Evolutionary conservation across 2,329 filamentous ascomycete genomes (phyloP).

Genomic region (Aaosphaeria pasadenensis): DNA sequence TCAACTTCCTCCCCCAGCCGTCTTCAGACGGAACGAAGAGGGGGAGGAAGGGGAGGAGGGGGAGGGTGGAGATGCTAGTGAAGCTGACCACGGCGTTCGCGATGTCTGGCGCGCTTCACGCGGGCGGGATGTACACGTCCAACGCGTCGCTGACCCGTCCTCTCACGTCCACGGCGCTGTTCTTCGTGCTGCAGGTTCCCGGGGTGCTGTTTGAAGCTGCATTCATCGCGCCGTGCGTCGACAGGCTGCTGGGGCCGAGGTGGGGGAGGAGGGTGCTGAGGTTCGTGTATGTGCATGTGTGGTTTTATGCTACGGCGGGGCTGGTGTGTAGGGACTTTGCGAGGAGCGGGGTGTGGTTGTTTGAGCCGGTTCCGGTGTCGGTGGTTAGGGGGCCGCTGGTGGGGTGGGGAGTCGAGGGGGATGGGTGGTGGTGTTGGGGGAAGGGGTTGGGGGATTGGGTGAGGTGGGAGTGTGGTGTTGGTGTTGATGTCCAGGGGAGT

Average conservation of each 20-base stretch:
- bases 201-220: constrained; percentile 61
- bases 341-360: constrained; percentile 70
- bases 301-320: constrained; percentile 65
- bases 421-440: constrained; percentile 60
- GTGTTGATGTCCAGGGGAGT: too few relatives aligned
- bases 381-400: constrained; percentile 64
- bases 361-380: constrained; percentile 79
- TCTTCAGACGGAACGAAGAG: background rate
- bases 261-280: constrained; percentile 56
- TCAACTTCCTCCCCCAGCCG: constrained; percentile 4
- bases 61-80: constrained; percentile 40
- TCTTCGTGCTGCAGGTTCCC: constrained; percentile 69
- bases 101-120: constrained; percentile 68
- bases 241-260: constrained; percentile 37
- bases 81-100: constrained; percentile 58
- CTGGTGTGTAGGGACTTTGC: constrained; percentile 75
- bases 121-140: constrained; percentile 64
- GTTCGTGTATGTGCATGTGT: constrained; percentile 58
- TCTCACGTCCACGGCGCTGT: constrained; percentile 53
- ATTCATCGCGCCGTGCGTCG: background rate
- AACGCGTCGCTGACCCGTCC: constrained; percentile 48
- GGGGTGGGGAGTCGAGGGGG: constrained; percentile 58
- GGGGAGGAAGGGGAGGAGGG: background rate
- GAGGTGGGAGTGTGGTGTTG: constrained; percentile 52
- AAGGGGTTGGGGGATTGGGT: constrained; percentile 45